Conservation (phyloP, 2,329 filamentous ascomycete genomes). For the Pezicula carpinea region DNA sequence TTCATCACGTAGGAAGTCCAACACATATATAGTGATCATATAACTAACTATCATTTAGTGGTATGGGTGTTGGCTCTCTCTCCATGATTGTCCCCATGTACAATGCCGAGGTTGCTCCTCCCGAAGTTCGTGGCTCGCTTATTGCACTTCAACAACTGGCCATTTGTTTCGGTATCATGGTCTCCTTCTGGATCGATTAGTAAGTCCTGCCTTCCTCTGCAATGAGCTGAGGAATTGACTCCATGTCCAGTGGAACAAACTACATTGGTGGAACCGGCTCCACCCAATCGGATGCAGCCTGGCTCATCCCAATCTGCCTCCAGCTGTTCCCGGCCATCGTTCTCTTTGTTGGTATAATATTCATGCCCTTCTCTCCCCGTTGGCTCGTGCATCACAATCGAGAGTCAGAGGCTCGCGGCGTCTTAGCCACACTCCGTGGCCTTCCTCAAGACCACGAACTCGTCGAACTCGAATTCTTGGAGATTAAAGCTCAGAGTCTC, state of each 20-base stretch:
- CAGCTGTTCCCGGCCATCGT: conserved; percentile 65
- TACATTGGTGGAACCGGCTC: conserved; percentile 59
- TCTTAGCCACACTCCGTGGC: conserved; percentile 60
- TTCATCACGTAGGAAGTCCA: conserved; percentile 54
- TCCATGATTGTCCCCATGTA: conserved; percentile 61
- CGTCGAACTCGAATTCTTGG: conserved; percentile 72
- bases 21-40: not conserved
- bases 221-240: too few relatives aligned
- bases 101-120: conserved; percentile 48
- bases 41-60: conserved; percentile 28
- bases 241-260: conserved; percentile 46
- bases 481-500: conserved; percentile 73
- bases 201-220: conserved; percentile 18
- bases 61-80: conserved; percentile 65
- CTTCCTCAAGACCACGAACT: conserved; percentile 60
- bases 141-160: conserved; percentile 62
- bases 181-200: conserved; percentile 58
- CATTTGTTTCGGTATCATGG: conserved; percentile 52
- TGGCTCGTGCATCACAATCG: conserved; percentile 69
- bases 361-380: conserved; percentile 75
- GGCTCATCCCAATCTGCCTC: conserved; percentile 68
- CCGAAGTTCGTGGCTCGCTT: conserved; percentile 62
- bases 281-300: conserved; percentile 61
- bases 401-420: conserved; percentile 60
- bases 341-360: conserved; percentile 66